A percentile compares a stretch with the other conserved stretches of the same genome.
Evolutionary conservation across 306 rosid genomes (phyloP).

Genomic region (Dryas drummondii): DNA sequence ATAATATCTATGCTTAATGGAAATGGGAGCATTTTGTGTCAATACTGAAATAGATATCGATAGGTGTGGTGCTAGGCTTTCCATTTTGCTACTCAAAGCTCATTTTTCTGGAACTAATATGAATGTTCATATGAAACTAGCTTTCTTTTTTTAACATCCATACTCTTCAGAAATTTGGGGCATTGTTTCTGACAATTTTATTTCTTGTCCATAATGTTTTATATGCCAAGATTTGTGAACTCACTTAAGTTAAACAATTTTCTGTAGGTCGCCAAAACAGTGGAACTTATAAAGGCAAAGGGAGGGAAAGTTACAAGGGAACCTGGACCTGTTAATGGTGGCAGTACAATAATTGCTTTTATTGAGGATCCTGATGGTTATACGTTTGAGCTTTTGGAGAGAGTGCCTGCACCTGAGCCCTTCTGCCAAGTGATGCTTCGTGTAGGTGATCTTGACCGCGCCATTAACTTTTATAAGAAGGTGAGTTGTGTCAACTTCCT

Average conservation of each 20-base stretch:
- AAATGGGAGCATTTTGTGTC: no score
- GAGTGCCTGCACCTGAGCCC: constrained; percentile 69
- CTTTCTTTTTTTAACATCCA: not conserved
- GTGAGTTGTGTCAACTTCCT: constrained; percentile 19
- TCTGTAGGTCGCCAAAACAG: constrained; percentile 57
- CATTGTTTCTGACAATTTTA: not conserved
- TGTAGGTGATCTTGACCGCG: constrained; percentile 74
- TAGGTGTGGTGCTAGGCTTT: no score
- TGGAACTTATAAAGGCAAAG: constrained; percentile 64
- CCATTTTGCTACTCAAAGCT: no score
- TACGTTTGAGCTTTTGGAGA: constrained; percentile 66
- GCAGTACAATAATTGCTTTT: constrained; percentile 47
- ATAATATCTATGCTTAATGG: no score
- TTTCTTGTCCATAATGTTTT: not conserved
- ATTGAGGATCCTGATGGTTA: constrained; percentile 84
- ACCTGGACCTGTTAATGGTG: constrained; percentile 56
- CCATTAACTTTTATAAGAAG: constrained; percentile 71
- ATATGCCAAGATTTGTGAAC: not conserved
- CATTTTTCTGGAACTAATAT: no score
- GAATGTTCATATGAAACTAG: no score
- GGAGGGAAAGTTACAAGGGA: constrained; percentile 71
- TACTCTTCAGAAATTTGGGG: not conserved
- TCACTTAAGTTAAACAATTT: not conserved
- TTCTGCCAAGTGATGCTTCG: constrained; percentile 80
- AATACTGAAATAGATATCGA: no score